Evolutionary conservation across 2,329 filamentous ascomycete genomes (phyloP).

Genomic region (Colletotrichum eleusines): DNA sequence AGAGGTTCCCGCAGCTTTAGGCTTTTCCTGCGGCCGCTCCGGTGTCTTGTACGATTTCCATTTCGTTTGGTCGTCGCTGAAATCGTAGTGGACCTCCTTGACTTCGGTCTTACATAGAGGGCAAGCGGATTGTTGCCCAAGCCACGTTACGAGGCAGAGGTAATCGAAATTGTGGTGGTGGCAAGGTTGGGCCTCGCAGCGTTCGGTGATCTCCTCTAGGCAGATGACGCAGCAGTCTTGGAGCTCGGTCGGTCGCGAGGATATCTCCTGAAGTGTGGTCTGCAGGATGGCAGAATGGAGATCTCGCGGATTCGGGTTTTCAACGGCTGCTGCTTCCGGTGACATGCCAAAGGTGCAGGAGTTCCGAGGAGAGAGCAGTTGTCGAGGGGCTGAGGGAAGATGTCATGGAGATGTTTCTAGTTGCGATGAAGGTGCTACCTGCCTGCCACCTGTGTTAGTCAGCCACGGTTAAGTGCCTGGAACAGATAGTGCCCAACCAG

Average conservation of each 20-base stretch:
- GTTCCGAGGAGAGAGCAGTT: not conserved
- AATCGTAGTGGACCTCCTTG: conserved; percentile 71
- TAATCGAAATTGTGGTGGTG: conserved; percentile 87
- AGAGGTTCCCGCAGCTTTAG: not conserved
- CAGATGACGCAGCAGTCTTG: conserved; percentile 83
- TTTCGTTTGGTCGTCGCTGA: conserved; percentile 50
- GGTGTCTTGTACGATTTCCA: conserved; percentile 67
- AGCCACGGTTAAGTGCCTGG: not conserved
- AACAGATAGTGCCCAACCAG: no score
- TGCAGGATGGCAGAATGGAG: conserved; percentile 58
- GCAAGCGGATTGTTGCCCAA: conserved; percentile 78
- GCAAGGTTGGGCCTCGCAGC: conserved; percentile 80
- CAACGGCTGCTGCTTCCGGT: conserved; percentile 24
- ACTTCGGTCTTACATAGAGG: conserved; percentile 79
- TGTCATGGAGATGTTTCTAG: not conserved
- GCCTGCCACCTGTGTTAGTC: not conserved
- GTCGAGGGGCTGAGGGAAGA: not conserved
- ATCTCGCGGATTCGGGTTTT: conserved; percentile 47
- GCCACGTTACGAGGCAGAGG: conserved; percentile 84
- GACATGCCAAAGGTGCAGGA: conserved; percentile 30
- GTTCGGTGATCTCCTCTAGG: conserved; percentile 79
- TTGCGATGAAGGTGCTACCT: no score
- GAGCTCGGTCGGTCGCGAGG: conserved; percentile 42
- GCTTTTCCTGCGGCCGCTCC: conserved; percentile 16
- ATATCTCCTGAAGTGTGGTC: conserved; percentile 58